Evolutionary conservation across 768 basidiomycete genomes (phyloP).

Genomic region (Leccinum boreale): DNA sequence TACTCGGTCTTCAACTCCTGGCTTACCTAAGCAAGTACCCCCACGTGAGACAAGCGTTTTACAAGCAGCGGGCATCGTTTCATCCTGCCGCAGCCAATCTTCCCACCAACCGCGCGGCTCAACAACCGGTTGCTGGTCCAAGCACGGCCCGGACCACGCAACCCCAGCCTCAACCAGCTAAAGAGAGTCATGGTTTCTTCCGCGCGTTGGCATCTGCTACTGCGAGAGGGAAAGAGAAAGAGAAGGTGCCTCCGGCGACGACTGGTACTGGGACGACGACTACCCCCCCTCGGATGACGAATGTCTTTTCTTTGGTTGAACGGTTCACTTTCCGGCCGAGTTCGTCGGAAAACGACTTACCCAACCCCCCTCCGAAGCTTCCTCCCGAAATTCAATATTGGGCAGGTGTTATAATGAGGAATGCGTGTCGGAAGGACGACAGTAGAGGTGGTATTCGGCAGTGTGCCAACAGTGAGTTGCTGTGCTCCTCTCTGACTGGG

Average conservation of each 20-base stretch:
- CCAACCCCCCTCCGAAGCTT: constrained; percentile 65
- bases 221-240: constrained; percentile 49
- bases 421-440: constrained; percentile 98
- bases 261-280: constrained; percentile 14
- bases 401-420: constrained; percentile 99
- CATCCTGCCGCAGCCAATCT: constrained; percentile 65
- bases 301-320: constrained; percentile 95
- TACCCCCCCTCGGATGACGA: constrained; percentile 54
- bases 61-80: constrained; percentile 80
- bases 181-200: constrained; percentile 43
- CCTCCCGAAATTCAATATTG: constrained; percentile 96
- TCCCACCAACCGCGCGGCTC: constrained; percentile 28
- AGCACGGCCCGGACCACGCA: constrained; percentile 19
- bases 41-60: constrained; percentile 94
- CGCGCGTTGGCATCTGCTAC: constrained; percentile 42
- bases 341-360: constrained; percentile 70
- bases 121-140: constrained; percentile 25
- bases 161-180: constrained; percentile 21
- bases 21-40: constrained; percentile 98
- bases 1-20: constrained; percentile 86
- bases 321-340: constrained; percentile 94
- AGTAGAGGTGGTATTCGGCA: constrained; percentile 89
- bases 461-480: constrained; percentile 86
- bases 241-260: constrained; percentile 22
- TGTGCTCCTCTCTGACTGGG: not conserved